Base-by-base conservation (phyloP, 768 basidiomycete species). In the Tricholomella constricta region DNA sequence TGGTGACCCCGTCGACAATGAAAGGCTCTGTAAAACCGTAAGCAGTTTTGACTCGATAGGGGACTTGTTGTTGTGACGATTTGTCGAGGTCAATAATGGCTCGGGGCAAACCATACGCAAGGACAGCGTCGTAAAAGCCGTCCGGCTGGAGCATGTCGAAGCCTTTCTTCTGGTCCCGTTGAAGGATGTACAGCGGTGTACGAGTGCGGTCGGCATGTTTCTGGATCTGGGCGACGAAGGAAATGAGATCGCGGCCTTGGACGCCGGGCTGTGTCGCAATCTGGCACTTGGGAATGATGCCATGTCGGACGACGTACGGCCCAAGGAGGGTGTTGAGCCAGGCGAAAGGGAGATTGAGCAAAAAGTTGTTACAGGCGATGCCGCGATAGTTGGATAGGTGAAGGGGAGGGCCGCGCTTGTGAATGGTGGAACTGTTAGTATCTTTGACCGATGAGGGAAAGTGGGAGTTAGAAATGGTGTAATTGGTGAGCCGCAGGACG, bases 131-230 rank as follows among this genome's bases (percentile, higher is more conserved):
- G 38, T 66, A 64, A 37, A 66, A 58, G 0, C 63, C 63, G 29
- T 63, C 25, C 0, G 62, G 65, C 1, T 47, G 42, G 0, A 66
- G 48, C 17, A 51, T 45, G 34, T 64, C 60, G 43, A 66, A 66
- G 1, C 62, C 62, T 19, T 66, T 66, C 48, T 48, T 56, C 37
- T 65, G 64, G 41, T 63, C 62, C 3, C 59, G 41, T 25, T 59
- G 54, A 2, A 65, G 45, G 1, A 54, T 41, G 23, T 56, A 64
- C 2, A 65, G 40, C 3, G 50, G 25, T 3, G 7, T 26, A 8
- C 55, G 52, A 2, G 32, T 43, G 2, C 59, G 47, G 8, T 43
- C 34, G 1, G 59, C 46, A 8, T 14, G 23, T 37, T 52, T 29
- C 29, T 29, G 29, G 11, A 29, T 29, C 29, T 29, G 29, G 6